These are phyloP conservation scores for Diaporthe sp. DNA, from an alignment of 2,329 filamentous ascomycete genomes.

Conservation along the genomic window DNA sequence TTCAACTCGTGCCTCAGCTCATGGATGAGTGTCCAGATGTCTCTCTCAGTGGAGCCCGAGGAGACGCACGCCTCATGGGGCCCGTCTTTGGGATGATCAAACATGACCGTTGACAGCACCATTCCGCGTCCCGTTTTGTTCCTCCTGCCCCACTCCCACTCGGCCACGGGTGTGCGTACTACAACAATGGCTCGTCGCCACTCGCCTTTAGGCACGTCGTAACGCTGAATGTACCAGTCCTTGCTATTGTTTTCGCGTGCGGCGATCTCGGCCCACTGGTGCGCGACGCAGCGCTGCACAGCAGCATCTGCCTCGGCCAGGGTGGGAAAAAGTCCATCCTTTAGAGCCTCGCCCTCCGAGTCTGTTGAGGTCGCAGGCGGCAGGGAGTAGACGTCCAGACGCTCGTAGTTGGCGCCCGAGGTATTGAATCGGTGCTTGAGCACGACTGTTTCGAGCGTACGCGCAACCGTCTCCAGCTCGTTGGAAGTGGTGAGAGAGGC, in stretches of 20 bases:
- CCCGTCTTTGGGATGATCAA: conserved; percentile 6
- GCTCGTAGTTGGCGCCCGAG: conserved; percentile 20
- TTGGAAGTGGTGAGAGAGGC: conserved; percentile 21
- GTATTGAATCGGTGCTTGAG: conserved; percentile 8
- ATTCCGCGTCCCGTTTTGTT: conserved; percentile 5
- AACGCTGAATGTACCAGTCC: conserved; percentile 33
- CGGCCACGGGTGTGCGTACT: conserved; percentile 23
- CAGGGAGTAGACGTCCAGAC: conserved; percentile 35
- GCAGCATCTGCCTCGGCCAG: conserved; percentile 7
- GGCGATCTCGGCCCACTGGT: conserved; percentile 33
- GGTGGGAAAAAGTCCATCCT: conserved; percentile 5
- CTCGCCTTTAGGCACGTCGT: conserved; percentile 16
- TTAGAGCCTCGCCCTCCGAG: background rate
- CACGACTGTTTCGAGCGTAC: conserved; percentile 31
- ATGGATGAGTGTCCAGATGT: background rate
- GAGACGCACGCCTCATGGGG: conserved; percentile 3
- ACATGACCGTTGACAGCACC: conserved; percentile 26
- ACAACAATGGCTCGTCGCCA: conserved; percentile 11
- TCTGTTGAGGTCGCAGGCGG: background rate
- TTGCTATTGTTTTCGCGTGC: conserved; percentile 11
- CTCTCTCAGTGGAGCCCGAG: conserved; percentile 3
- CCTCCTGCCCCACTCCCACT: conserved; percentile 17
- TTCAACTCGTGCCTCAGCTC: conserved; percentile 29
- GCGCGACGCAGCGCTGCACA: conserved; percentile 26
- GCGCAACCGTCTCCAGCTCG: conserved; percentile 28